phyloP scores from a whole-genome alignment of 2,329 filamentous ascomycete species.

The Exophiala xenobiotica region DNA sequence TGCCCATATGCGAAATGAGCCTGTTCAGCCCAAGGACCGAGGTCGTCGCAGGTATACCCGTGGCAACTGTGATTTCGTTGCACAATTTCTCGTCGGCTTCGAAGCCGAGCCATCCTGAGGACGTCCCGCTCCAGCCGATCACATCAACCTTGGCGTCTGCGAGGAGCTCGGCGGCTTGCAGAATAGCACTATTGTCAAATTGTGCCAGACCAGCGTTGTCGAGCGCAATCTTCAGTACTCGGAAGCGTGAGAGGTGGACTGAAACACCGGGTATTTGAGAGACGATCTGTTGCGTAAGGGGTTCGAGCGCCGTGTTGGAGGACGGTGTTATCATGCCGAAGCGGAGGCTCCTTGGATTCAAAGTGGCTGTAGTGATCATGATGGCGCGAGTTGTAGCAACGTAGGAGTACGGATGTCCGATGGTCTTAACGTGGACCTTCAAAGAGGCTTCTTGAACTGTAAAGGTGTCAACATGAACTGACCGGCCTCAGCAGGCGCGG shows the following conservation, averaged over 20 bases:
- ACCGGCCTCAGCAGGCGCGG: too few relatives aligned
- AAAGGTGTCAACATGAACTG: too few relatives aligned
- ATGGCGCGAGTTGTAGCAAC: too few relatives aligned
- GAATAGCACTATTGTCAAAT: constrained; percentile 34
- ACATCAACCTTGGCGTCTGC: constrained; percentile 41
- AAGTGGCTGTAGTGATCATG: too few relatives aligned
- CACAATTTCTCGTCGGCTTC: constrained; percentile 44
- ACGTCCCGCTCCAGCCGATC: constrained; percentile 43
- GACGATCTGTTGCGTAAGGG: constrained; percentile 42
- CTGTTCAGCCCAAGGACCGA: constrained; percentile 43
- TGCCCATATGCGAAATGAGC: constrained; percentile 32
- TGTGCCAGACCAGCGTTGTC: constrained; percentile 35
- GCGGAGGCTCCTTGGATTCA: too few relatives aligned
- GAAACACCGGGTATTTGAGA: constrained; percentile 35
- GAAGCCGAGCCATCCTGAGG: constrained; percentile 43
- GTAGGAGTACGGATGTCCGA: too few relatives aligned
- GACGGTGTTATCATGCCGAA: constrained; percentile 47
- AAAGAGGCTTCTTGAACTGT: too few relatives aligned
- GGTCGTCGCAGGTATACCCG: constrained; percentile 42
- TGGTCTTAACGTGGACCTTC: too few relatives aligned
- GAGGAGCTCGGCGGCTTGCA: constrained; percentile 38
- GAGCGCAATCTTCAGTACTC: constrained; percentile 42
- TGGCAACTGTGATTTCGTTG: constrained; percentile 36
- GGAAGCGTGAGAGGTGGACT: constrained; percentile 46
- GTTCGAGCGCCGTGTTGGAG: constrained; percentile 47